phyloP scores from a whole-genome alignment of 805 yeast species.

The Vanderwaltozyma yarrowii region DNA sequence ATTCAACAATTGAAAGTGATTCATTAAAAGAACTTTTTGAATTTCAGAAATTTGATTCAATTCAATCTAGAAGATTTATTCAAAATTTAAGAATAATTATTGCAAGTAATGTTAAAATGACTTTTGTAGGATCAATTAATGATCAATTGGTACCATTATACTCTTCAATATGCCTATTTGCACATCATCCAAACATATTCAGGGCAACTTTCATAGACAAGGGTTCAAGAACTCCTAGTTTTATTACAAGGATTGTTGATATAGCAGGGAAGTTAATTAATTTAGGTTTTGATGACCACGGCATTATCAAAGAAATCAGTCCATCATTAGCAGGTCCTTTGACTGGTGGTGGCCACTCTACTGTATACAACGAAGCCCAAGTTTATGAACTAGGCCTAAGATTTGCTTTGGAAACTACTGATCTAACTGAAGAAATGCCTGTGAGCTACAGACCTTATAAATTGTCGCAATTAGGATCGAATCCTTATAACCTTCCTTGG shows the following conservation, averaged over 20 bases:
- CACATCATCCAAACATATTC: conserved; percentile 81
- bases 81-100: conserved; percentile 58
- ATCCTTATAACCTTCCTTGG: conserved; percentile 90
- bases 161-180: conserved; percentile 73
- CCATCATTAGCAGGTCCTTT: conserved; percentile 75
- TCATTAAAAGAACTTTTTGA: conserved; percentile 81
- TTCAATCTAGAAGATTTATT: conserved; percentile 60
- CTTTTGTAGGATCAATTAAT: conserved; percentile 80
- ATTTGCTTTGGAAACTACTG: conserved; percentile 66
- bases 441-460: conserved; percentile 37
- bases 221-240: conserved; percentile 65
- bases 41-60: conserved; percentile 65
- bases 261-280: conserved; percentile 67
- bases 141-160: conserved; percentile 92
- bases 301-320: conserved; percentile 76
- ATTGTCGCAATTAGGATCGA: conserved; percentile 55
- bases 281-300: conserved; percentile 74
- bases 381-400: conserved; percentile 76
- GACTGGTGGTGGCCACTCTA: conserved; percentile 94
- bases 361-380: conserved; percentile 70
- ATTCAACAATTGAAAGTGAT: conserved; percentile 81
- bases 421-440: conserved; percentile 36
- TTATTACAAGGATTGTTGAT: conserved; percentile 63
- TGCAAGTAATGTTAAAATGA: conserved; percentile 60
- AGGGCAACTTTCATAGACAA: conserved; percentile 86